phyloP scores from a whole-genome alignment of 2,329 filamentous ascomycete species.

The Gaeumannomyces sp. region DNA sequence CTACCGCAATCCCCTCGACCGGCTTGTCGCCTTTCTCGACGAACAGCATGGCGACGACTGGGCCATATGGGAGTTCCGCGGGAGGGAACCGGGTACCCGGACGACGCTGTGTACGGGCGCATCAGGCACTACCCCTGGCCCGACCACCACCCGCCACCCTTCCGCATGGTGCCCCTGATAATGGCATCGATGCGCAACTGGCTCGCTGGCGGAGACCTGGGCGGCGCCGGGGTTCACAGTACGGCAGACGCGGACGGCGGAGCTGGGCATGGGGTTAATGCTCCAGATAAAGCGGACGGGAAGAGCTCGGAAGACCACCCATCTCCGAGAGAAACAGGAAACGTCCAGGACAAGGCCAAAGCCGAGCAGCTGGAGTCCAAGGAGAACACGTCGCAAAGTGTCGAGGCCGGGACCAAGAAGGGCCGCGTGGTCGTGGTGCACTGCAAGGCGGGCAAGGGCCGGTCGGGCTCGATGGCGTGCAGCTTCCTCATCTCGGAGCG shows the following conservation, averaged over 20 bases:
- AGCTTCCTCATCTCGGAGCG: slow-evolving; percentile 88
- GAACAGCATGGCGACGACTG: slow-evolving; percentile 75
- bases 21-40: slow-evolving; percentile 83
- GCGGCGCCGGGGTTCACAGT: slow-evolving; percentile 22
- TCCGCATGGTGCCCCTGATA: slow-evolving; percentile 79
- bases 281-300: slow-evolving; percentile 14
- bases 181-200: slow-evolving; percentile 91
- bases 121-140: slow-evolving; percentile 94
- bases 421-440: slow-evolving; percentile 80
- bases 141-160: slow-evolving; percentile 94
- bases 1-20: slow-evolving; percentile 88
- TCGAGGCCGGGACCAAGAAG: slow-evolving; percentile 20
- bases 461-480: slow-evolving; percentile 82
- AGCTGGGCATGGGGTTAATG: background rate
- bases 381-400: background rate
- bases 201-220: slow-evolving; percentile 51
- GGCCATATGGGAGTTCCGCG: slow-evolving; percentile 97
- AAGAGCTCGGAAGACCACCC: slow-evolving; percentile 4
- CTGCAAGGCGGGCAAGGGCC: slow-evolving; percentile 94
- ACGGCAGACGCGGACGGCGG: background rate
- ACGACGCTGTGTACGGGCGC: slow-evolving; percentile 77
- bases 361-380: slow-evolving; percentile 1
- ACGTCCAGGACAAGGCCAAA: slow-evolving; percentile 14
- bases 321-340: no score
- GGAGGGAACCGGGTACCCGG: slow-evolving; percentile 95